phyloP scores from a whole-genome alignment of 306 rosid species.

The Mucuna pruriens region DNA sequence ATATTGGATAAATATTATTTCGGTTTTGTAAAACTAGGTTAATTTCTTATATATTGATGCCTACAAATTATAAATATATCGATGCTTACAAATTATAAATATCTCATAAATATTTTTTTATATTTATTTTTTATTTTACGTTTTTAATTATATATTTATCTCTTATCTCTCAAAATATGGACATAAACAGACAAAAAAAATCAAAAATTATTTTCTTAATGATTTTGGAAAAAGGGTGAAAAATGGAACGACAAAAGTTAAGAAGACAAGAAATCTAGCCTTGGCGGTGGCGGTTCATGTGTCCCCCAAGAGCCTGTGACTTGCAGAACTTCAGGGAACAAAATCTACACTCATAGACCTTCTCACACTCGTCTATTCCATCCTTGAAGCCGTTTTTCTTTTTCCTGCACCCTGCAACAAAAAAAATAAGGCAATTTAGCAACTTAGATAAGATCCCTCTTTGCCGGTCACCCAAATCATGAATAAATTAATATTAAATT shows the following conservation, averaged over 20 bases:
- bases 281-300: constrained; percentile 99
- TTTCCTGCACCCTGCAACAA: constrained; percentile 66
- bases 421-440: not conserved
- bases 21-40: not conserved
- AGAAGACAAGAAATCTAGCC: constrained; percentile 47
- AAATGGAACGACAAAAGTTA: not conserved
- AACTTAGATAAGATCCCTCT: constrained; percentile 39
- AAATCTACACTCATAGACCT: constrained; percentile 95
- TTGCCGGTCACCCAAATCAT: constrained; percentile 35
- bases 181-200: too few species aligned
- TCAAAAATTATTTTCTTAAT: too few species aligned
- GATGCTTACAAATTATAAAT: too few species aligned
- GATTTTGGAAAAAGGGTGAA: too few species aligned
- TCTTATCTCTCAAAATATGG: too few species aligned
- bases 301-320: constrained; percentile 99
- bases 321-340: constrained; percentile 99
- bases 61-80: too few species aligned
- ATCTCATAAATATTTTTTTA: too few species aligned
- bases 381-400: constrained; percentile 82
- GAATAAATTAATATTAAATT: not conserved
- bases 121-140: too few species aligned
- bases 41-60: too few species aligned
- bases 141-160: too few species aligned
- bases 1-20: not conserved
- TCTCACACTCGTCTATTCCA: constrained; percentile 77